Conservation (phyloP, 2,329 filamentous ascomycete genomes). For the Colletotrichum chrysophilum region DNA sequence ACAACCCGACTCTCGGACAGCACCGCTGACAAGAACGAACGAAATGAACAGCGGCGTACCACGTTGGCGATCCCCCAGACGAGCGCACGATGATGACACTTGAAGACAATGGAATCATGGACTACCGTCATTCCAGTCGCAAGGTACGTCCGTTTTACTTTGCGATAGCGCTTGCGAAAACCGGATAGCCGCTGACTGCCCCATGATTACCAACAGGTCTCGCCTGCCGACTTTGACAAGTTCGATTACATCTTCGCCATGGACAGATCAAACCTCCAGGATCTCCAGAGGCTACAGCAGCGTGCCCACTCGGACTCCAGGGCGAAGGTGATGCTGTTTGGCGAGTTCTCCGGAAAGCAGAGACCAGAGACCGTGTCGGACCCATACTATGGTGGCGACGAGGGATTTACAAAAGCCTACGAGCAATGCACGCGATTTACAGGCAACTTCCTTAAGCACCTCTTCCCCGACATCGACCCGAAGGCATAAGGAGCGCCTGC, state of each 20-base stretch:
- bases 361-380: slow-evolving; percentile 78
- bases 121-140: slow-evolving; percentile 79
- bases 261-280: slow-evolving; percentile 81
- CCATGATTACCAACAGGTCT: slow-evolving; percentile 43
- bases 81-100: slow-evolving; percentile 84
- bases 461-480: slow-evolving; percentile 45
- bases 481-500: not conserved
- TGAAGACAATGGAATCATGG: slow-evolving; percentile 72
- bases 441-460: slow-evolving; percentile 72
- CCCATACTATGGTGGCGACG: slow-evolving; percentile 88
- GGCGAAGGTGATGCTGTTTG: slow-evolving; percentile 81
- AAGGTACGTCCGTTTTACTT: slow-evolving; percentile 57
- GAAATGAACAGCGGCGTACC: slow-evolving; percentile 70
- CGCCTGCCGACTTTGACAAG: slow-evolving; percentile 73
- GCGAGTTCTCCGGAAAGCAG: slow-evolving; percentile 73
- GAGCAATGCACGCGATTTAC: slow-evolving; percentile 82
- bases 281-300: slow-evolving; percentile 68
- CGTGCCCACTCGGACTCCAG: slow-evolving; percentile 62
- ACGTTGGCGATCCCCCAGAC: slow-evolving; percentile 79
- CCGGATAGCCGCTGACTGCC: not conserved
- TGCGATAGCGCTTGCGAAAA: not conserved
- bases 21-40: not conserved
- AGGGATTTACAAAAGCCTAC: slow-evolving; percentile 86
- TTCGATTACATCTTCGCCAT: slow-evolving; percentile 97
- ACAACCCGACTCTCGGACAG: not conserved